Conservation (phyloP, 345 rosid genomes). For the Linum lewisii region DNA sequence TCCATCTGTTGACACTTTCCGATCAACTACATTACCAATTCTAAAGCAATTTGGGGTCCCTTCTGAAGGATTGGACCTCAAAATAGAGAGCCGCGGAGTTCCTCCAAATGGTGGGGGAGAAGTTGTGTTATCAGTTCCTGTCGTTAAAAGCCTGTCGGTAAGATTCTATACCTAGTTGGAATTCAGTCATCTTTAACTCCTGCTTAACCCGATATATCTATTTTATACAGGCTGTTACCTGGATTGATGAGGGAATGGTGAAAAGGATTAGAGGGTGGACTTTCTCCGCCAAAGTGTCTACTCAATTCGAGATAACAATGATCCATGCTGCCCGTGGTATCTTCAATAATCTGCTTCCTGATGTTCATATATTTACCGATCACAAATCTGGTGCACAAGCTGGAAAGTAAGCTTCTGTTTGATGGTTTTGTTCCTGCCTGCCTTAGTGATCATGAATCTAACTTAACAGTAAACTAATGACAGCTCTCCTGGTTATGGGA, state of each 20-base stretch:
- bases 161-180: slow-evolving; percentile 10
- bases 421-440: background rate
- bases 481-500: slow-evolving; percentile 94
- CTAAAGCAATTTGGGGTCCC: slow-evolving; percentile 72
- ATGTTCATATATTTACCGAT: slow-evolving; percentile 70
- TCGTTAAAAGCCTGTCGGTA: slow-evolving; percentile 44
- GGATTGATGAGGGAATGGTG: slow-evolving; percentile 90
- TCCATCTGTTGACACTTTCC: slow-evolving; percentile 69
- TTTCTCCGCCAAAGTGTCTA: slow-evolving; percentile 65
- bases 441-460: background rate
- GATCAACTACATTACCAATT: slow-evolving; percentile 53
- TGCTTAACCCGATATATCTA: slow-evolving; percentile 5
- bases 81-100: slow-evolving; percentile 68
- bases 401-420: slow-evolving; percentile 61
- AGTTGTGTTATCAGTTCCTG: slow-evolving; percentile 56
- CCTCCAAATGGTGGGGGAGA: slow-evolving; percentile 87
- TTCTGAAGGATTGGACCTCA: slow-evolving; percentile 60
- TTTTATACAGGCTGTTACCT: slow-evolving; percentile 48
- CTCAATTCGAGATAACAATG: slow-evolving; percentile 69
- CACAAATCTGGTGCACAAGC: slow-evolving; percentile 64
- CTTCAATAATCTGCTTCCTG: slow-evolving; percentile 74
- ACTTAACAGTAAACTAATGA: slow-evolving; percentile 7
- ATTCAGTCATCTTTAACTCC: background rate
- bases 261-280: slow-evolving; percentile 80
- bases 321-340: slow-evolving; percentile 83